phyloP scores from a whole-genome alignment of 2,329 filamentous ascomycete genomes.

The Verticillium nubilum region DNA sequence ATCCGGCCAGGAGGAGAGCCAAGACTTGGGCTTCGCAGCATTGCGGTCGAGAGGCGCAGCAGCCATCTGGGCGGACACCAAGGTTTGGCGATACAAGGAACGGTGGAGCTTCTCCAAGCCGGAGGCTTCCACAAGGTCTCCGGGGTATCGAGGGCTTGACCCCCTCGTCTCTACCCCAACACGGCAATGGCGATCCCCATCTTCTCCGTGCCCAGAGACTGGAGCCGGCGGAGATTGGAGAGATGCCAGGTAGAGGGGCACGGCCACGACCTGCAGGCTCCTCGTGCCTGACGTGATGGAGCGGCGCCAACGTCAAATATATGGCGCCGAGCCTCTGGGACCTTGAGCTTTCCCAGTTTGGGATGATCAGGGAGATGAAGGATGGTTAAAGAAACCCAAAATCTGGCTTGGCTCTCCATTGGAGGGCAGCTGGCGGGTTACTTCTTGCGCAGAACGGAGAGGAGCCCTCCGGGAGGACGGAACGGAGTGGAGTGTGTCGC shows the following conservation, averaged over 20 bases:
- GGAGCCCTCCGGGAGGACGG: not conserved
- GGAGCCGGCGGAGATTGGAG: not conserved
- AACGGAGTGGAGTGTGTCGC: not conserved
- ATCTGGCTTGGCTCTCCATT: not conserved
- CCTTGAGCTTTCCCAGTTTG: conserved; percentile 2
- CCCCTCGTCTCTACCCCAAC: not conserved
- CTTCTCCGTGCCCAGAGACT: not conserved
- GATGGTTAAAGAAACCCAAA: not conserved
- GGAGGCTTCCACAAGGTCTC: not conserved
- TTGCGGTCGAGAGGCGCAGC: not conserved
- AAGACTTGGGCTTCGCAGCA: not conserved
- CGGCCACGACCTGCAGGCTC: not conserved
- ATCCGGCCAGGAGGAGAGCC: not conserved
- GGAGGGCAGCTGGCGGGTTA: not conserved
- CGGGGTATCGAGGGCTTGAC: too few species aligned
- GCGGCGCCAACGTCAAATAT: not conserved
- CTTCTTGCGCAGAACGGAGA: not conserved
- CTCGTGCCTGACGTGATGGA: not conserved
- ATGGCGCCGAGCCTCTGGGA: conserved; percentile 8
- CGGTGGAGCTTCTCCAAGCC: not conserved
- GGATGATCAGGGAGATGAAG: not conserved
- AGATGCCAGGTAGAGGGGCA: not conserved
- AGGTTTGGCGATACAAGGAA: not conserved
- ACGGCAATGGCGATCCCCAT: not conserved
- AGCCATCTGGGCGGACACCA: not conserved